Evolutionary conservation across 2,329 filamentous ascomycete species (phyloP).

Genomic region (Huntiella bhutanensis): DNA sequence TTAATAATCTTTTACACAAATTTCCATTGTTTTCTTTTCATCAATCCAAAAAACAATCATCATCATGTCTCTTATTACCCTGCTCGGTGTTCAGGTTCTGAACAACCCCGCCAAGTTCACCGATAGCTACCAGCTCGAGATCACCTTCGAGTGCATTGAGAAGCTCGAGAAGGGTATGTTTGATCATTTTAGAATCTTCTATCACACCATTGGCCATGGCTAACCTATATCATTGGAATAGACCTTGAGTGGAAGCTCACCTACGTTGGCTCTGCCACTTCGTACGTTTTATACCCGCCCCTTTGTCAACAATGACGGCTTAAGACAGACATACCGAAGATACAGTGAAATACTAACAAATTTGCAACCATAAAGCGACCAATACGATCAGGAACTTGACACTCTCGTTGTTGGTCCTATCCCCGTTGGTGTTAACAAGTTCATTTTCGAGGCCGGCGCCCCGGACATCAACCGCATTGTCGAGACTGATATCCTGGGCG

Average conservation of each 20-base stretch:
- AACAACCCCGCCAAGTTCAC: constrained; percentile 95
- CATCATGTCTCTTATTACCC: constrained; percentile 81
- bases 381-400: constrained; percentile 97
- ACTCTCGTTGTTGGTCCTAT: constrained; percentile 94
- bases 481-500: constrained; percentile 84
- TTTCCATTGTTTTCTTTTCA: background rate
- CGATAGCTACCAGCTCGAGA: constrained; percentile 90
- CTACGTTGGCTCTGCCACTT: constrained; percentile 95
- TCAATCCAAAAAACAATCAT: constrained; percentile 2
- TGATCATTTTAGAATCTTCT: background rate
- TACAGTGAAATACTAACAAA: background rate
- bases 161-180: constrained; percentile 68
- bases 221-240: constrained; percentile 21
- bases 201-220: constrained; percentile 2
- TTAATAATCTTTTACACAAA: background rate
- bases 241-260: constrained; percentile 99
- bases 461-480: constrained; percentile 83
- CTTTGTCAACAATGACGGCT: background rate
- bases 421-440: constrained; percentile 94
- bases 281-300: constrained; percentile 37
- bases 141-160: constrained; percentile 96
- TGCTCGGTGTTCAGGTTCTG: constrained; percentile 84
- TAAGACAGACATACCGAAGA: background rate
- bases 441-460: constrained; percentile 87
- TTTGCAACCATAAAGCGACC: constrained; percentile 38